These are phyloP conservation scores for Trichoderma erinaceum DNA, from an alignment of 495 filamentous ascomycete species.

Conservation along the genomic window DNA sequence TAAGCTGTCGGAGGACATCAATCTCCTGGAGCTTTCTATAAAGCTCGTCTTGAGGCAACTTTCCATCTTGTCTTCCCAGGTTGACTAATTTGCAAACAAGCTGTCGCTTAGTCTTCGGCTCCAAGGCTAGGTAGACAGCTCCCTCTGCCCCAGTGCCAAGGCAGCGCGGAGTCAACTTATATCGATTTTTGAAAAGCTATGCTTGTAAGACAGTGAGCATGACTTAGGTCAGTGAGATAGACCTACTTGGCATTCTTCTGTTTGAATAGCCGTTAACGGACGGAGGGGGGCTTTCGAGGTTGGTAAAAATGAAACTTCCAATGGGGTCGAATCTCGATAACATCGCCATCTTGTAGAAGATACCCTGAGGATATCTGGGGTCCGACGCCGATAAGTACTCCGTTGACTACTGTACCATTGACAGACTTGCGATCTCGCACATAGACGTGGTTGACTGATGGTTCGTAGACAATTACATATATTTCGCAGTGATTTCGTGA, in stretches of 20 bases:
- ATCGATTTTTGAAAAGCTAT: conserved; percentile 44
- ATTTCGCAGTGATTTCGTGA: conserved; percentile 58
- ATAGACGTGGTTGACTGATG: conserved; percentile 46
- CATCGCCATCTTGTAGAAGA: conserved; percentile 52
- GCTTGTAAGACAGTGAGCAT: conserved; percentile 7
- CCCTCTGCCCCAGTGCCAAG: conserved; percentile 13
- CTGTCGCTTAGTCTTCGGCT: conserved; percentile 56
- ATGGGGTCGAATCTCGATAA: conserved; percentile 37
- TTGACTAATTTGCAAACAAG: conserved; percentile 71
- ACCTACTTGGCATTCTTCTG: conserved; percentile 21
- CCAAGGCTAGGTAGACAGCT: conserved; percentile 70
- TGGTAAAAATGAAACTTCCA: conserved; percentile 33
- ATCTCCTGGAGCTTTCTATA: conserved; percentile 43
- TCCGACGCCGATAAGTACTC: conserved; percentile 34
- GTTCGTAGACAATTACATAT: conserved; percentile 47
- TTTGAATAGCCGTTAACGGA: conserved; percentile 21
- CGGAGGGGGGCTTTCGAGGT: conserved; percentile 1
- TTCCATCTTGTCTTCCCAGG: conserved; percentile 19
- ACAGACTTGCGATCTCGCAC: conserved; percentile 52
- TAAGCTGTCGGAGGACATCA: conserved; percentile 48
- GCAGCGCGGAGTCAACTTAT: conserved; percentile 20
- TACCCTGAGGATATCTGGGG: conserved; percentile 29
- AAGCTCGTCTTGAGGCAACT: conserved; percentile 18
- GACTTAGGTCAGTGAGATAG: too few species aligned
- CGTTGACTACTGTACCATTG: conserved; percentile 53